phyloP scores from a whole-genome alignment of 2,329 filamentous ascomycete species.

The Capronia epimyces region DNA sequence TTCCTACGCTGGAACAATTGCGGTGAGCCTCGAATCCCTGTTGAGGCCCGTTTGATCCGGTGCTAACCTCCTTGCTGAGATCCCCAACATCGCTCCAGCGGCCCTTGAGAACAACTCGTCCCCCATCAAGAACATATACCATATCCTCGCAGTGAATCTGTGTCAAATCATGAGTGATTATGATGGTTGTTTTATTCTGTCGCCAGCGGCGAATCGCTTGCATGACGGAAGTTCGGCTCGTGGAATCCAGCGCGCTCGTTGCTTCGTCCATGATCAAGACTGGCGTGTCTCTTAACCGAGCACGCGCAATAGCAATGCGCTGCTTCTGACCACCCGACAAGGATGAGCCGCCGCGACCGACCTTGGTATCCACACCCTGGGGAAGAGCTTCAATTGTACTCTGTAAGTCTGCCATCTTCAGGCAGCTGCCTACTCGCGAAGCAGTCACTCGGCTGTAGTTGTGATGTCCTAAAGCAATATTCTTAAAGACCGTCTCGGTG shows the following conservation, averaged over 20 bases:
- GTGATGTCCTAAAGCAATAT: conserved; percentile 66
- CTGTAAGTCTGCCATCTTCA: conserved; percentile 63
- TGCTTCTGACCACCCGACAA: conserved; percentile 84
- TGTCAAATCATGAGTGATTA: conserved; percentile 84
- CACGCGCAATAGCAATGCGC: conserved; percentile 72
- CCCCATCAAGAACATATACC: conserved; percentile 71
- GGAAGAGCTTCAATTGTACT: conserved; percentile 63
- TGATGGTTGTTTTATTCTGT: conserved; percentile 74
- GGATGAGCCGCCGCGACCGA: conserved; percentile 63
- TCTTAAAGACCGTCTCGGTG: conserved; percentile 69
- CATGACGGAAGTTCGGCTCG: conserved; percentile 63
- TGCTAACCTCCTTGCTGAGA: background rate
- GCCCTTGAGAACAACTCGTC: conserved; percentile 64
- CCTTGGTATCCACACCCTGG: conserved; percentile 62
- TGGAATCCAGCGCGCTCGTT: conserved; percentile 78
- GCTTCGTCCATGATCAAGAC: conserved; percentile 84
- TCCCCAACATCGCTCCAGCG: conserved; percentile 51
- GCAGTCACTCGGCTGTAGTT: conserved; percentile 46
- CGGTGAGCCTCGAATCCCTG: background rate
- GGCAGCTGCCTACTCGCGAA: conserved; percentile 57
- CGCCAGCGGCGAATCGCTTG: conserved; percentile 73
- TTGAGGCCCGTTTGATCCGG: background rate
- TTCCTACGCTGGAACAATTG: background rate
- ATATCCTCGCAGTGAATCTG: conserved; percentile 70
- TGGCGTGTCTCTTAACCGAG: conserved; percentile 68